Base-by-base conservation (phyloP, 1,284 basidiomycete genomes). In the Gastroboletus turbinatus region DNA sequence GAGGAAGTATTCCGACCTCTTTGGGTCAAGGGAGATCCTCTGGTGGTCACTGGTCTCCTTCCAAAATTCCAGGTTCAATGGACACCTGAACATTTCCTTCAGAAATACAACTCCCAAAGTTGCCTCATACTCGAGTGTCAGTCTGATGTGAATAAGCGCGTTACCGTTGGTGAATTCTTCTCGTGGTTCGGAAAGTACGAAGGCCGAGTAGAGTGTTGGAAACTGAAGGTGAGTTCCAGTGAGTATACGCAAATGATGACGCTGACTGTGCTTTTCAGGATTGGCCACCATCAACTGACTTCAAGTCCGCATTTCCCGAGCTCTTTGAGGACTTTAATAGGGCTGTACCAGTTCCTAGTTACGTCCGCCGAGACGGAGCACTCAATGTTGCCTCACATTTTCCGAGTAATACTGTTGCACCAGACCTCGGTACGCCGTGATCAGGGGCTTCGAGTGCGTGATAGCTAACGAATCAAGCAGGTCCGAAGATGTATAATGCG, bases 361-460 rank as follows among this genome's bases (percentile, higher is more conserved):
- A 90, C 67, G 92, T 95, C 17, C 80, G 94, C 33, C 83, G 92
- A 42, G 93, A 98, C 64, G 96, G 96, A 2, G 86, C 88, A 1
- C 75, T 90, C 54, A 98, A 98, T 64, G 81, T 98, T 23, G 90
- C 91, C 8, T 87, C 87, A 3, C 89, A 96, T 74, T 96, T 96
- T 70, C 95, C 96, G 0, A 74, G 76, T 8, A 94, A 94, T 60
- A 86, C 88, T 0, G 78, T 95, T 53, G 83, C 85, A 29, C 94
- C 96, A 5, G 96, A 98, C 70, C 82, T 98, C 14, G 95, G 94
- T 67, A 66, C 32, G 77, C 72, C 14, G 17, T 50, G 23, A 33
- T 48, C 14, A 6, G 19, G 21, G 30, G 7, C 8, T 39, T 42
- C 1, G 35, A 13, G 16, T 36, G 21, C 4, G 32, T 21, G 32